These are phyloP conservation scores for Sporisorium exsertum DNA, from an alignment of 1,284 basidiomycete species.

Conservation along the genomic window DNA sequence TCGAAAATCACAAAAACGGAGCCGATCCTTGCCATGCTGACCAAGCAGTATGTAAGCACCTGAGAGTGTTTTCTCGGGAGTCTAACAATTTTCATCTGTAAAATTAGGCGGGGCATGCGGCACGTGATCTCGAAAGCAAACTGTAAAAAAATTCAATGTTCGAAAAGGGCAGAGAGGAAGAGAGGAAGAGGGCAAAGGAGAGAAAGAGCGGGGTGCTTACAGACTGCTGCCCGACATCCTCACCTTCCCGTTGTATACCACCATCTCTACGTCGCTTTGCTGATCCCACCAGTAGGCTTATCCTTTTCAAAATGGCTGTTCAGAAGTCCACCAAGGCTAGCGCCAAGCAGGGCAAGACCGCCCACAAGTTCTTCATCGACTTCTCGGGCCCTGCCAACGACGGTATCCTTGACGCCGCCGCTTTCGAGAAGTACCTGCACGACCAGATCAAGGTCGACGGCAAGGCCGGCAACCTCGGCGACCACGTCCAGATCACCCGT, in stretches of 20 bases:
- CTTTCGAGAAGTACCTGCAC: constrained; percentile 92
- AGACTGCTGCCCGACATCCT: no score
- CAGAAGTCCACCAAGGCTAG: constrained; percentile 62
- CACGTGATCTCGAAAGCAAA: constrained; percentile 20
- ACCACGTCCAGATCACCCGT: constrained; percentile 69
- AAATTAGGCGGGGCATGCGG: background rate
- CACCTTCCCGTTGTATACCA: background rate
- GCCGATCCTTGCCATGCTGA: constrained; percentile 2
- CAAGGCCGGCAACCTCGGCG: constrained; percentile 74
- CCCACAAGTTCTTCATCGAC: constrained; percentile 93
- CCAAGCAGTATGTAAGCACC: constrained; percentile 4
- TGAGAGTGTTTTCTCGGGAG: background rate
- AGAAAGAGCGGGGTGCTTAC: background rate
- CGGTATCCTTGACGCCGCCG: constrained; percentile 89
- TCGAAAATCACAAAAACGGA: constrained; percentile 15
- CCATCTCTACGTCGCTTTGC: constrained; percentile 52
- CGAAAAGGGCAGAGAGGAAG: background rate
- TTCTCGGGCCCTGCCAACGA: constrained; percentile 91
- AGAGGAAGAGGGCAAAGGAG: background rate
- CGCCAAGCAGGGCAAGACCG: constrained; percentile 75
- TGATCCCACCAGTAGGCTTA: constrained; percentile 55
- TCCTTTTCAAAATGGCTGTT: constrained; percentile 56
- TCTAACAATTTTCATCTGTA: background rate
- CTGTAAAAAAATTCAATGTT: constrained; percentile 33
- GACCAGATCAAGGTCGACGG: constrained; percentile 88